Evolutionary conservation across 2,329 filamentous ascomycete species (phyloP), one percentile per base, ranked within the genome.

Genomic region (Claviceps sp.): DNA sequence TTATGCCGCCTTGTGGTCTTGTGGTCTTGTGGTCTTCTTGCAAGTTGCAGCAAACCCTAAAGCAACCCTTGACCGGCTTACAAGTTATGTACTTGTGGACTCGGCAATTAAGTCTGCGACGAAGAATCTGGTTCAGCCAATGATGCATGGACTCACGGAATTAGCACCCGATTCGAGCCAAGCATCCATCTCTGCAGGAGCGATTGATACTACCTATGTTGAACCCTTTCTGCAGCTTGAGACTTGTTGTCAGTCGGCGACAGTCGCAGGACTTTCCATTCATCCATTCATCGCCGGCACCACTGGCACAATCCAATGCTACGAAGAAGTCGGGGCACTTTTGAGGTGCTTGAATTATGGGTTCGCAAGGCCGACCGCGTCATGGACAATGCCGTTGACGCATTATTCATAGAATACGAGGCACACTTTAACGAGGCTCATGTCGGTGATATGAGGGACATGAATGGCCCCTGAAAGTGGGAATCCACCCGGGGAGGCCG

Each of bases 401-500:
- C 22, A 24, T 43, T 13, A 4, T 34, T 34, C 9, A 11, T 9
- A 34, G 9, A 34, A 34, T 34, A 34, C 79, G 0, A 53, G 2
- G 69, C 66, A 1, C 69, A 82, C 1, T 65, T 87, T 14, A 61
- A 70, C 9, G 64, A 63, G 1, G 76, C 78, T 48, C 84, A 87
- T 61, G 84, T 83, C 0, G 76, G 76, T 42, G 82, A 87, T 64
- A 68, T 74, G 18, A 67, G 74, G 8, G 72, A 81, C 11, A 70
- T 86, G 30, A 55, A 69, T 11, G 61, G 62, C 44, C 24, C 50
- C 61, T 3, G 70, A 73, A 53, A 67, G 72, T 16, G 83, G 82
- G 0, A 74, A 84, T 0, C 64, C 86, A 0, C 70, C 85, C 54
- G 83, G 84, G 1, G 72, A 80, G 42, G 69, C 70, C 41, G 73